These are phyloP conservation scores for Melaleuca quinquenervia DNA, from an alignment of 345 rosid species.

Conservation along the genomic window DNA sequence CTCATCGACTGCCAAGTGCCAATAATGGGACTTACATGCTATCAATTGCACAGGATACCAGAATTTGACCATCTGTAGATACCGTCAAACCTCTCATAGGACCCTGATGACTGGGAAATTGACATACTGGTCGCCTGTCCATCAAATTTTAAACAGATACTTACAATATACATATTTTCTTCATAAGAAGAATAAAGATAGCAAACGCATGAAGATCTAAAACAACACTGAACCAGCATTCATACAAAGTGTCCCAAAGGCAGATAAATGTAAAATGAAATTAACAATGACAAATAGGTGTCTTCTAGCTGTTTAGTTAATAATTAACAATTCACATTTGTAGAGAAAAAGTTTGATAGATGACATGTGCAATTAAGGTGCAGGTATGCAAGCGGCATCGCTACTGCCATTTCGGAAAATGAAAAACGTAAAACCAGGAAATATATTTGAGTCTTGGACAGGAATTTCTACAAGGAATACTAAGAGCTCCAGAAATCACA, in stretches of 20 bases:
- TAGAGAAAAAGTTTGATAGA: background rate
- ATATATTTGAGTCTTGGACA: background rate
- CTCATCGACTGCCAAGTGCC: background rate
- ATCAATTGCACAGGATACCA: conserved; percentile 83
- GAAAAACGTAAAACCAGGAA: background rate
- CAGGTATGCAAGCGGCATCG: background rate
- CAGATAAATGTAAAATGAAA: conserved; percentile 49
- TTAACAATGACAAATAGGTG: background rate
- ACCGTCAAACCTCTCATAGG: conserved; percentile 78
- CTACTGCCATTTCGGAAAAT: background rate
- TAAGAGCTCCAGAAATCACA: background rate
- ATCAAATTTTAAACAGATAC: conserved; percentile 1
- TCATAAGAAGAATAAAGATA: background rate
- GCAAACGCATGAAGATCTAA: background rate
- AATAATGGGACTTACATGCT: conserved; percentile 46
- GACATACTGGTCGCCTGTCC: conserved; percentile 70
- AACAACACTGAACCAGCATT: background rate
- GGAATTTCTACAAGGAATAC: background rate
- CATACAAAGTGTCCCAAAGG: conserved; percentile 87
- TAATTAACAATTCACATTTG: background rate
- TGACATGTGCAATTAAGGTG: background rate
- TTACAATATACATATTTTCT: background rate
- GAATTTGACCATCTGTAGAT: conserved; percentile 71
- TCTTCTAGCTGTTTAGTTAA: background rate
- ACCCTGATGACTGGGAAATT: conserved; percentile 84